Evolutionary conservation across 2,329 filamentous ascomycete species (phyloP), one percentile per base, ranked within the genome.

Genomic region (Pseudogymnoascus sp.): DNA sequence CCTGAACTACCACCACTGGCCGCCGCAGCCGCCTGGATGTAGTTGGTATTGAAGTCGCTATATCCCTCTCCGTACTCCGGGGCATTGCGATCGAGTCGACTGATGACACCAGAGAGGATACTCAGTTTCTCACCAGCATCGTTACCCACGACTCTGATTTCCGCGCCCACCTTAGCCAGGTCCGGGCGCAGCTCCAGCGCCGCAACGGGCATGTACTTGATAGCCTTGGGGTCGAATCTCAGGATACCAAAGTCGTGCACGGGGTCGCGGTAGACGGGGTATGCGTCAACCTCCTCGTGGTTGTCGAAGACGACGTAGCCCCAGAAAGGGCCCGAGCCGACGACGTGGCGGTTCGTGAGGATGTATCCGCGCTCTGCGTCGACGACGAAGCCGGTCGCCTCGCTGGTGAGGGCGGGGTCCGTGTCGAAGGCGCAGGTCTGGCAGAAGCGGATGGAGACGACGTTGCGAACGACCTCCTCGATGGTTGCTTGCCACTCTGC

Each of bases 271-370:
- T 99, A 99, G 60, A 99, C 92, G 7, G 95, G 95, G 73, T 92
- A 91, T 59, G 96, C 93, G 74, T 99, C 95, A 70, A 95, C 95
- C 80, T 96, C 84, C 69, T 99, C 95, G 76, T 99, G 95, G 74
- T 99, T 99, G 76, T 99, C 96, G 75, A 99, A 99, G 69, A 99
- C 93, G 74, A 90, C 93, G 78, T 96, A 97, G 59, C 95, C 95
- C 89, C 93, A 98, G 77, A 99, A 99, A 1, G 95, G 95, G 0
- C 95, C 95, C 0, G 95, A 84, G 67, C 95, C 92, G 43, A 98
- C 95, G 33, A 99, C 95, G 78, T 99, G 95, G 64, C 90, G 85
- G 75, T 95, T 95, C 10, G 90, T 95, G 75, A 95, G 77, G 70
- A 95, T 93, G 74, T 93, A 92, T 70, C 82, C 95, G 75, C 86